Conservation (phyloP, 129 eudicot species). For the Cynara cardunculus region DNA sequence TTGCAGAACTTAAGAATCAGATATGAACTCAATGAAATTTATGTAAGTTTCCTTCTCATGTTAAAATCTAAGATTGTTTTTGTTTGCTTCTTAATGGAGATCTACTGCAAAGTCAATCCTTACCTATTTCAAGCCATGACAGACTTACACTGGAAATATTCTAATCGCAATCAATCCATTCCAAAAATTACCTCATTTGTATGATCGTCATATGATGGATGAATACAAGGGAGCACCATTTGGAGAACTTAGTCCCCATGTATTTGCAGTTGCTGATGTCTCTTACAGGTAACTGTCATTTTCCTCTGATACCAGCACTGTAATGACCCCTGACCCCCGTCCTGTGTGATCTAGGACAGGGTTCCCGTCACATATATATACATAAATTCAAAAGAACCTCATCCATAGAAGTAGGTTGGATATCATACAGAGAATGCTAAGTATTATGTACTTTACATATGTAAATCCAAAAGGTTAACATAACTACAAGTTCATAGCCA, state of each 20-base stretch:
- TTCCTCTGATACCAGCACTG: no score
- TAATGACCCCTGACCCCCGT: no score
- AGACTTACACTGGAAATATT: conserved; percentile 99
- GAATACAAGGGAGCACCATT: conserved; percentile 96
- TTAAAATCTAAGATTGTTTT: not conserved
- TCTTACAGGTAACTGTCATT: conserved; percentile 68
- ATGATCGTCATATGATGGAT: conserved; percentile 93
- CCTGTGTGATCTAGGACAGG: no score
- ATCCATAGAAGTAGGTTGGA: no score
- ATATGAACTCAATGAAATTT: conserved; percentile 97
- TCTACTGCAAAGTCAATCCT: not conserved
- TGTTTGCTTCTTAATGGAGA: conserved; percentile 7
- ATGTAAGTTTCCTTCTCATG: conserved; percentile 47
- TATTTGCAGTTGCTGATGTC: conserved; percentile 97
- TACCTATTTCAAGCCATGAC: conserved; percentile 26
- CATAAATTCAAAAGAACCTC: no score
- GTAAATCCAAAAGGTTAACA: no score
- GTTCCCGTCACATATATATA: no score
- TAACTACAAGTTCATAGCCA: no score
- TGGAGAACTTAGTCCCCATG: conserved; percentile 99
- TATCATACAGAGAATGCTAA: no score
- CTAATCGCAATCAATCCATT: conserved; percentile 97
- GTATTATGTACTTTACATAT: no score
- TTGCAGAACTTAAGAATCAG: conserved; percentile 70
- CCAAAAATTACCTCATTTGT: conserved; percentile 92